phyloP scores from a whole-genome alignment of 106 monocot species.

The Platanthera guangdongensis region DNA sequence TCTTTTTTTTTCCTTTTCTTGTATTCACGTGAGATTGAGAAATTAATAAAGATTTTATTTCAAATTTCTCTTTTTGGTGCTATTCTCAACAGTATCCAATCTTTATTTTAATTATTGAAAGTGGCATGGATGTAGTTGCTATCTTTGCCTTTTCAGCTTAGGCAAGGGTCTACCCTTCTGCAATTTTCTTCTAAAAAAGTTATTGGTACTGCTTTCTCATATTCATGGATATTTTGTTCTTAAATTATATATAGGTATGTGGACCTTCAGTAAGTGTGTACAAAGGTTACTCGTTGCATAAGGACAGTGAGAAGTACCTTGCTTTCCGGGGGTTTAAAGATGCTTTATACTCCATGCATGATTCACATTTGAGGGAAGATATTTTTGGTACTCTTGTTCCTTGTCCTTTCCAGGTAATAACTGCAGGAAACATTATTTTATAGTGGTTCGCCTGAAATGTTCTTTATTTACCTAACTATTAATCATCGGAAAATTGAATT shows the following conservation, averaged over 20 bases:
- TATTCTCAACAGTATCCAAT: not conserved
- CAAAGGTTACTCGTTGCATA: constrained; percentile 58
- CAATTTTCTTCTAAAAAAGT: not conserved
- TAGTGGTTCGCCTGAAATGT: not conserved
- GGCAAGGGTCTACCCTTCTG: not conserved
- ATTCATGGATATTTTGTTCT: not conserved
- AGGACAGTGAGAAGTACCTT: constrained; percentile 72
- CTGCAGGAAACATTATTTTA: not conserved
- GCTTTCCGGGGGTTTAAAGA: constrained; percentile 56
- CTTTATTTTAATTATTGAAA: not conserved
- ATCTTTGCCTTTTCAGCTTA: not conserved
- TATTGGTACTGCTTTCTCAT: not conserved
- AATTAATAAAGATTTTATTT: too few relatives aligned
- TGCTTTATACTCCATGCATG: constrained; percentile 53
- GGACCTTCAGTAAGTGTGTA: constrained; percentile 87
- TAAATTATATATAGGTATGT: constrained; percentile 37
- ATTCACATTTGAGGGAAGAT: constrained; percentile 51
- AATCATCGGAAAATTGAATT: not conserved
- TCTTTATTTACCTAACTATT: not conserved
- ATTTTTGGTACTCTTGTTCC: constrained; percentile 55
- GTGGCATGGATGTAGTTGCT: not conserved
- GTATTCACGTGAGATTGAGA: too few relatives aligned
- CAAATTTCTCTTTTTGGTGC: too few relatives aligned
- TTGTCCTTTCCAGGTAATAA: constrained; percentile 73
- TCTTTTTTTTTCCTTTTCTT: too few relatives aligned